Conservation (phyloP, 2,329 filamentous ascomycete genomes). For the Arthrobotrys pseudoclavata region DNA sequence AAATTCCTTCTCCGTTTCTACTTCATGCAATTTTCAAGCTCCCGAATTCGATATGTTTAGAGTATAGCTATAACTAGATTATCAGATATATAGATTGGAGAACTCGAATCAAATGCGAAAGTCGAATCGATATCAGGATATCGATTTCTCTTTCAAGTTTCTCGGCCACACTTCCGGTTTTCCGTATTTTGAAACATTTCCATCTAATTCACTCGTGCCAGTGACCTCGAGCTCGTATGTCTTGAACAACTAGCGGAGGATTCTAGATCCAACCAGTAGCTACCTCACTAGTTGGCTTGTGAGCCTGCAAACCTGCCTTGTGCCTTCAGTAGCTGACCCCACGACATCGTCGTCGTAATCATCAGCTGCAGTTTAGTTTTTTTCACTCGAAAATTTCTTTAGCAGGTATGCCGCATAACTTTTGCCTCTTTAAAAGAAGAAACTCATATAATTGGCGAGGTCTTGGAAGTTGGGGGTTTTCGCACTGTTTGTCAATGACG, state of each 20-base stretch:
- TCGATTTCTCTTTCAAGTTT: neutral
- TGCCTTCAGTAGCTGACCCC: conserved; percentile 5
- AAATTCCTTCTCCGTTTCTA: neutral
- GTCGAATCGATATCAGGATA: conserved; percentile 19
- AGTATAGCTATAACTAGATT: neutral
- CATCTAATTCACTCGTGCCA: neutral
- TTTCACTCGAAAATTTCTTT: neutral
- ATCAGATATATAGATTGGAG: neutral
- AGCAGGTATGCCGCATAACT: neutral
- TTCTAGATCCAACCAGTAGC: neutral
- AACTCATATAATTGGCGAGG: too few species aligned
- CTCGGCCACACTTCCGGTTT: conserved; percentile 1
- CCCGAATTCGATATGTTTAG: neutral
- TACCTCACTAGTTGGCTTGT: neutral
- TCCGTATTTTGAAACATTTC: neutral
- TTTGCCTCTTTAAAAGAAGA: neutral
- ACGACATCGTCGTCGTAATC: conserved; percentile 29
- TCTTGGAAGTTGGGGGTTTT: neutral
- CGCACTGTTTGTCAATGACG: conserved; percentile 9
- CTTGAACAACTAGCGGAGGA: conserved; percentile 2
- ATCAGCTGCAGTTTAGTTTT: conserved; percentile 9
- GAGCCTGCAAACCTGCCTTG: conserved; percentile 27
- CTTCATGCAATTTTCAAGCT: neutral
- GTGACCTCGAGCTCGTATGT: neutral
- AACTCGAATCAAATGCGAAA: conserved; percentile 7